These are phyloP conservation scores for Suhomyces wounanorum DNA, from an alignment of 1,139 yeast genomes.

Conservation along the genomic window DNA sequence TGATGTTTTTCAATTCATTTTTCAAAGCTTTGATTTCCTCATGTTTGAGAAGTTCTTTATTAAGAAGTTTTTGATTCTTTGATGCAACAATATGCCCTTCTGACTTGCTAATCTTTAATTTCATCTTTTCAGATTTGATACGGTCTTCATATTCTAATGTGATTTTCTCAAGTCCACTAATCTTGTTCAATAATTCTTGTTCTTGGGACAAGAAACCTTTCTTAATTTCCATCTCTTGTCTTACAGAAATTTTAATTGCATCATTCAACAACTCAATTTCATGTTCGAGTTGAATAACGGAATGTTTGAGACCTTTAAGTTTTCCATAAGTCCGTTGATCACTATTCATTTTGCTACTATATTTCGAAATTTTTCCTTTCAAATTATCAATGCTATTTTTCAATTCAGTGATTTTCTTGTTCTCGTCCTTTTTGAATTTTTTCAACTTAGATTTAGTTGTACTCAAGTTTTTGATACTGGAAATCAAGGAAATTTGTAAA, in stretches of 20 bases:
- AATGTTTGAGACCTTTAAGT: slow-evolving; percentile 44
- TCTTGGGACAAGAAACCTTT: slow-evolving; percentile 26
- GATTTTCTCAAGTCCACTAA: slow-evolving; percentile 26
- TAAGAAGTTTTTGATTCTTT: slow-evolving; percentile 31
- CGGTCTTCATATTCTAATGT: slow-evolving; percentile 30
- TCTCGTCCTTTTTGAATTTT: slow-evolving; percentile 63
- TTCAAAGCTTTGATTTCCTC: slow-evolving; percentile 32
- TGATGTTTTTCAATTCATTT: slow-evolving; percentile 32
- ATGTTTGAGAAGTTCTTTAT: slow-evolving; percentile 25
- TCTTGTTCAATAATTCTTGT: slow-evolving; percentile 22
- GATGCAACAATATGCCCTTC: slow-evolving; percentile 24
- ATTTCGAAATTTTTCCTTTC: slow-evolving; percentile 50
- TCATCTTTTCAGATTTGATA: slow-evolving; percentile 24
- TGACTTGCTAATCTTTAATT: slow-evolving; percentile 26
- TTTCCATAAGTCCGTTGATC: slow-evolving; percentile 41
- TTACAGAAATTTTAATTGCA: slow-evolving; percentile 23
- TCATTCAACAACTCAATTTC: slow-evolving; percentile 34
- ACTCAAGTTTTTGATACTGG: slow-evolving; percentile 58
- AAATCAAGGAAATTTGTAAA: slow-evolving; percentile 60
- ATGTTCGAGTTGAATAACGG: slow-evolving; percentile 42
- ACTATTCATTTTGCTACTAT: slow-evolving; percentile 23
- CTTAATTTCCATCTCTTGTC: slow-evolving; percentile 22
- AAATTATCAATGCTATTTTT: slow-evolving; percentile 61
- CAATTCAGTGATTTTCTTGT: slow-evolving; percentile 52
- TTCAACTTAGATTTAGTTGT: slow-evolving; percentile 53